phyloP scores from a whole-genome alignment of 2,329 filamentous ascomycete species.

The Bisporella sp. region DNA sequence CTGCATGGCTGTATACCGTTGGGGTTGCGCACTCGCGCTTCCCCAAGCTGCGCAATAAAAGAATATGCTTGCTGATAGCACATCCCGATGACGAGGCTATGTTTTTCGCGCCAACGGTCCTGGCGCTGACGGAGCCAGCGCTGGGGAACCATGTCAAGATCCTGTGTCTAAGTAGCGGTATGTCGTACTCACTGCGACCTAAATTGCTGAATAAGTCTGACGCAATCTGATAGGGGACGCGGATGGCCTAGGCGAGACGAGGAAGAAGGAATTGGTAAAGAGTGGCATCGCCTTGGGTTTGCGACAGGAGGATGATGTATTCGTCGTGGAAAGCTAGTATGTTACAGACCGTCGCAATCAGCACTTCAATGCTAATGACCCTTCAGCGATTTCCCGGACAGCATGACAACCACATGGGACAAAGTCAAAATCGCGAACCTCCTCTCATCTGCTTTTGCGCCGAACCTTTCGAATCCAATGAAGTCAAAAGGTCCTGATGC shows the following conservation, averaged over 20 bases:
- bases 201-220: constrained; percentile 12
- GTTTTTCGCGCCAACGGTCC: constrained; percentile 91
- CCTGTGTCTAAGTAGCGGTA: constrained; percentile 81
- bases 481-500: constrained; percentile 25
- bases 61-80: constrained; percentile 86
- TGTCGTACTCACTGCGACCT: constrained; percentile 2
- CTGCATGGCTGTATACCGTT: constrained; percentile 29
- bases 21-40: constrained; percentile 38
- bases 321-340: constrained; percentile 74
- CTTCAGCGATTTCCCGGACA: constrained; percentile 70
- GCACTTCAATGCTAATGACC: neutral
- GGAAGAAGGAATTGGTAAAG: constrained; percentile 76
- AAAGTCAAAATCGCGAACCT: constrained; percentile 61
- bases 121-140: constrained; percentile 73
- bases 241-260: constrained; percentile 75
- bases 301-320: constrained; percentile 67
- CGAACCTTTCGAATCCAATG: constrained; percentile 41
- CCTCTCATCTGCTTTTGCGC: constrained; percentile 67
- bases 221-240: constrained; percentile 56
- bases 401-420: constrained; percentile 77
- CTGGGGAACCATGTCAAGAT: constrained; percentile 91
- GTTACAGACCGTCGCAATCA: constrained; percentile 18
- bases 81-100: constrained; percentile 99
- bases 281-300: constrained; percentile 74
- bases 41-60: constrained; percentile 69